A percentile compares a stretch with the other conserved stretches of the same genome.
These are phyloP conservation scores for Taphrina flavorubra DNA, from an alignment of 1,139 yeast genomes.

Conservation along the genomic window DNA sequence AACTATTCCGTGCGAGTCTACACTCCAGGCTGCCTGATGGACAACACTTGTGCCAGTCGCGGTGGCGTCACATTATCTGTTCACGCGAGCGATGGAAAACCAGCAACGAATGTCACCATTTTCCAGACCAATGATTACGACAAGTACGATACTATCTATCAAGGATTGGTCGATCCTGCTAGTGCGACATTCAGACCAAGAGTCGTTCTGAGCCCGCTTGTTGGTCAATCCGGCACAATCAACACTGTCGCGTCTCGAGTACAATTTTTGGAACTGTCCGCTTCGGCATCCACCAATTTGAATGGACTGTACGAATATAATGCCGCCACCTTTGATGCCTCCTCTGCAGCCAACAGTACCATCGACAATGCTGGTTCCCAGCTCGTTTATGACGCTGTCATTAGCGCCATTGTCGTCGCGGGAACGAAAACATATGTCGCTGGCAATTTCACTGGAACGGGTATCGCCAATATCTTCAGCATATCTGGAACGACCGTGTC, in stretches of 20 bases:
- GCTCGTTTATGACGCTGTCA: conserved; percentile 56
- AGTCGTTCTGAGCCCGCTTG: conserved; percentile 54
- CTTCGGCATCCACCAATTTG: conserved; percentile 52
- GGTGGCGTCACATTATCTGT: conserved; percentile 81
- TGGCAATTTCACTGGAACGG: conserved; percentile 44
- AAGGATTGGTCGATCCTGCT: conserved; percentile 69
- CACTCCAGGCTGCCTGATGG: conserved; percentile 86
- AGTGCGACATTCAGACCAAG: conserved; percentile 57
- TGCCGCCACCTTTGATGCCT: conserved; percentile 65
- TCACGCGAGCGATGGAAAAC: conserved; percentile 55
- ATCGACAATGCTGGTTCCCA: conserved; percentile 65
- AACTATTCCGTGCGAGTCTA: conserved; percentile 71
- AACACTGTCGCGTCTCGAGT: conserved; percentile 76
- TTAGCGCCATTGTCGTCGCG: conserved; percentile 50
- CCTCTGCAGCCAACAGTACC: conserved; percentile 61
- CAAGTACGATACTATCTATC: conserved; percentile 78
- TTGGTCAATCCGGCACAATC: conserved; percentile 55
- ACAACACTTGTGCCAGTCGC: conserved; percentile 70
- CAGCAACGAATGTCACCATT: conserved; percentile 57
- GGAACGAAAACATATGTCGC: conserved; percentile 44
- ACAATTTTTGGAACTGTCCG: conserved; percentile 58
- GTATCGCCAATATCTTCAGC: conserved; percentile 47
- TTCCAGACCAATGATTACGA: conserved; percentile 80
- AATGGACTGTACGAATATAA: conserved; percentile 87
- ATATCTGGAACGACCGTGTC: conserved; percentile 49